Base-by-base conservation (phyloP, 768 basidiomycete species). In the Pulveroboletus sp. region DNA sequence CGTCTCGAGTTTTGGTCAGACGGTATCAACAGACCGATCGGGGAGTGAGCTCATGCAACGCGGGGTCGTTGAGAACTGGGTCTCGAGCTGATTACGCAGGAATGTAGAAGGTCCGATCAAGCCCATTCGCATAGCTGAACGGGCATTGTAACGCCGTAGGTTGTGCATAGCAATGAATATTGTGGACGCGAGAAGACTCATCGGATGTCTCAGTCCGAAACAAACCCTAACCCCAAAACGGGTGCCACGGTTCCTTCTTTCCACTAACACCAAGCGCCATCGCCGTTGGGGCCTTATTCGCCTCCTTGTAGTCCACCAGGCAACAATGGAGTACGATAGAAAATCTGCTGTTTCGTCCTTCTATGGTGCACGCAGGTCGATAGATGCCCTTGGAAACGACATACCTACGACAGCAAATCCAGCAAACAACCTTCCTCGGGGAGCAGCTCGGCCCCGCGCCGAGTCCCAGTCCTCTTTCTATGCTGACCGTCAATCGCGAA, bases 341-440 rank as follows among this genome's bases (percentile, higher is more conserved):
- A 87, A 85, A 68, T 88, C 89, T 5, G 78, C 79, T 1, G 84
- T 86, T 5, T 90, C 88, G 9, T 90, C 87, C 4, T 90, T 89
- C 73, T 90, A 88, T 54, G 84, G 81, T 19, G 66, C 56, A 29
- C 78, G 79, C 32, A 80, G 81, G 64, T 77, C 87, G n/a, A 59
- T 75, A 51, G 84, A 90, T 59, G 78, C 74, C 25, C 74, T 87
- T 41, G 19, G 34, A 10, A 82, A 82, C 57, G 63, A 72, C 48
- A 76, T 72, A 45, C 72, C 75, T 9, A 29, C 48, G 5, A 64
- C 71, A 13, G 50, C 61, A 49, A 39, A 32, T 43, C 47, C 47
- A 29, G 49, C 13, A 43, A 37, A 51, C 45, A 54, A 53, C 40
- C 52, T 60, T 13, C 57, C 58, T 33, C 60, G 58, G 5, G 63